Evolutionary conservation across 129 eudicot genomes (phyloP).

Genomic region (sunflower (Helianthus annuus)): DNA sequence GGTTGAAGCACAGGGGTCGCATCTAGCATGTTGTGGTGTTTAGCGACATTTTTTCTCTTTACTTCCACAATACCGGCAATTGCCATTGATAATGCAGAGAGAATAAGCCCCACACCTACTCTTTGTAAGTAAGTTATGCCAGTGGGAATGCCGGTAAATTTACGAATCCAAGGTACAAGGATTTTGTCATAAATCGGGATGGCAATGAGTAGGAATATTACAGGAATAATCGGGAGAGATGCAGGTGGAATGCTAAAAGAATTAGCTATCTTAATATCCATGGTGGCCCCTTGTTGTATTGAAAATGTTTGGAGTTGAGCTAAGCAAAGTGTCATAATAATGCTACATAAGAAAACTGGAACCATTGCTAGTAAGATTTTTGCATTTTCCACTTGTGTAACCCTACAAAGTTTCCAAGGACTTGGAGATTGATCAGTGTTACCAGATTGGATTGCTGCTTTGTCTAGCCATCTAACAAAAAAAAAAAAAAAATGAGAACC

Average conservation of each 20-base stretch:
- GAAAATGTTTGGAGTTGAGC: constrained; percentile 84
- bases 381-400: constrained; percentile 90
- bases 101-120: constrained; percentile 67
- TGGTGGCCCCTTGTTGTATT: constrained; percentile 69
- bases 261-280: constrained; percentile 60
- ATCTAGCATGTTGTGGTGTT: constrained; percentile 55
- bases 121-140: constrained; percentile 79
- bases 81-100: constrained; percentile 66
- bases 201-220: constrained; percentile 43
- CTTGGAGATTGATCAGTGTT: constrained; percentile 22
- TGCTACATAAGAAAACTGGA: constrained; percentile 61
- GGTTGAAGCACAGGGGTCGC: constrained; percentile 57
- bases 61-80: constrained; percentile 63
- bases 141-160: constrained; percentile 58
- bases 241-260: constrained; percentile 70
- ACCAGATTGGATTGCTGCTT: constrained; percentile 62
- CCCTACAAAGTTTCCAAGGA: constrained; percentile 80
- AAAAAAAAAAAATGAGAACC: background rate
- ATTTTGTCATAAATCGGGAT: constrained; percentile 59
- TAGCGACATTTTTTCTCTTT: constrained; percentile 59
- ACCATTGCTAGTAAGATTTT: constrained; percentile 65
- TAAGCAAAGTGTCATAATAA: constrained; percentile 70
- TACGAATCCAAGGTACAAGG: constrained; percentile 53
- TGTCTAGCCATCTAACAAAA: constrained; percentile 63
- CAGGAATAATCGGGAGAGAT: constrained; percentile 66